Conservation (phyloP, 805 yeast genomes). For the Ogataea salicorniae region DNA sequence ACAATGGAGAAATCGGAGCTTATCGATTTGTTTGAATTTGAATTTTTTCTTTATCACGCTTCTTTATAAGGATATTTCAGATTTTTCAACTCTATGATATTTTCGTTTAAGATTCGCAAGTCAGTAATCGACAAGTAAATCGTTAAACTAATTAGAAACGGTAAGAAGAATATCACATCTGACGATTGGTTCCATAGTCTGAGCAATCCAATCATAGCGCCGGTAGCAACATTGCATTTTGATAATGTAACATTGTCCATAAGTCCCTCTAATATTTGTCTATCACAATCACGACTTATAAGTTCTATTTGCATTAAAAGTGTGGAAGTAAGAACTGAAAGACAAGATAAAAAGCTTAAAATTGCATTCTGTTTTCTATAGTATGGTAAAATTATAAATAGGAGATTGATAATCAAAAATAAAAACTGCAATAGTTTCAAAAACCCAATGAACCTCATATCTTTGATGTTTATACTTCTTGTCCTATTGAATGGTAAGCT, state of each 20-base stretch:
- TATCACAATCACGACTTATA: conserved; percentile 1
- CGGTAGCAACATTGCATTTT: conserved; percentile 1
- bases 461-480: conserved; percentile 9
- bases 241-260: conserved; percentile 1
- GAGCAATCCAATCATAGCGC: conserved; percentile 5
- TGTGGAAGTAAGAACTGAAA: conserved; percentile 16
- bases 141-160: conserved; percentile 18
- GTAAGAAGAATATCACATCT: conserved; percentile 25
- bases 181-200: conserved; percentile 7
- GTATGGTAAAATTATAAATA: conserved; percentile 24
- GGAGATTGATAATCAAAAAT: conserved; percentile 20
- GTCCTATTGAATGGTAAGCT: conserved; percentile 17
- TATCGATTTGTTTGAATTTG: conserved; percentile 5
- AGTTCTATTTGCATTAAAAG: conserved; percentile 18
- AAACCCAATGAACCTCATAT: conserved; percentile 4
- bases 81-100: conserved; percentile 18
- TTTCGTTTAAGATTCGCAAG: conserved; percentile 13
- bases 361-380: conserved; percentile 24
- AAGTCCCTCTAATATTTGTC: conserved; percentile 2
- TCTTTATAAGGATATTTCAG: conserved; percentile 28
- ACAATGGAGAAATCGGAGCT: background rate
- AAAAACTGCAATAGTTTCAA: conserved; percentile 13
- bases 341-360: conserved; percentile 23
- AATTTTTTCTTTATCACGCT: conserved; percentile 24
- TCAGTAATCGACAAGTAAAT: conserved; percentile 17